Evolutionary conservation across 2,329 filamentous ascomycete genomes (phyloP), one percentile per base, ranked within the genome.

Genomic region (Trichoderma sp.): DNA sequence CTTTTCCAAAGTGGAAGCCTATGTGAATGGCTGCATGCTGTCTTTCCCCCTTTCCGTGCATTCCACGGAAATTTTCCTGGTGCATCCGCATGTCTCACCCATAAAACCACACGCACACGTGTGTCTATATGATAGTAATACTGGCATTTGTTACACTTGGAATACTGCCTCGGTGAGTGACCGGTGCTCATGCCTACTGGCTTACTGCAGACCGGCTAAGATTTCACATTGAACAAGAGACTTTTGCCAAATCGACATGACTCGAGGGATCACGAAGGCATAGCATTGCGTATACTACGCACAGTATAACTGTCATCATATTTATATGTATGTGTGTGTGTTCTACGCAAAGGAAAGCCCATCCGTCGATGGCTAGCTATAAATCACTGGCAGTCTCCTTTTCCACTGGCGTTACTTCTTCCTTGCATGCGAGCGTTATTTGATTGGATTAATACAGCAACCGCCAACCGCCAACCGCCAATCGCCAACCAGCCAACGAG

Each of bases 21-120:
- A 33, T 58, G 19, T 40, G 35, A 57, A 24, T 24, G 49, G 29
- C n/a, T 10, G 37, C 13, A 47, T 24, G 6, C 40, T 56, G 60
- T 55, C 55, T 37, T 59, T 55, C 33, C n/a, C 21, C 53, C 31
- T n/a, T 43, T 37, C 24, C 29, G 14, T 49, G 8, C 37, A 52
- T 49, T 52, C 16, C 40, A 57, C 58, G 55, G 29, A 59, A 61
- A 56, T 56, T 47, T 53, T 27, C 29, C 61, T 47, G 61, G 43
- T 49, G 56, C 6, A 47, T 6, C 68, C 65, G 55, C 61, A 63
- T 56, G 47, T 61, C 68, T 66, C 61, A 52, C 24, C 33, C 47
- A 56, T 29, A 33, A 56, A 55, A n/a, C 40, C 19, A 60, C 31
- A 14, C 35, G 37, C 33, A 69, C 61, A 66, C 43, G n/a, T n/a